Percentiles rank a stretch among this genome's conserved stretches.
Conservation (phyloP, 2,329 filamentous ascomycete species). For the Alternaria sp. region DNA sequence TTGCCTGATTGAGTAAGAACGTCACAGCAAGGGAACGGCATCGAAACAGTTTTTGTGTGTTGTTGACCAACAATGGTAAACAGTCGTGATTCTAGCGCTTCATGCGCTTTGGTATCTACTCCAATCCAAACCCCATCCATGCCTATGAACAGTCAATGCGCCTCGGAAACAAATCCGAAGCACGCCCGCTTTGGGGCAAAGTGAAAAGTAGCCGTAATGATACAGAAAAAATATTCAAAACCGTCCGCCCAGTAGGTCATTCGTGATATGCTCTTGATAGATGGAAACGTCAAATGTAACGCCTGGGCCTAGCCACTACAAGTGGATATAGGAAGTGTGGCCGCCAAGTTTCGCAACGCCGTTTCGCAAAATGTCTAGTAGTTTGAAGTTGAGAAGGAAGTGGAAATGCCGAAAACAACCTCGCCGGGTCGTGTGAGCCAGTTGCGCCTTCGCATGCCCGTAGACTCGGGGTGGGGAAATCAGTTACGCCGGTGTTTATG, state of each 20-base stretch:
- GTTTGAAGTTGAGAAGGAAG: slow-evolving; percentile 4
- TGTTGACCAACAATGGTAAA: slow-evolving; percentile 10
- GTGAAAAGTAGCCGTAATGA: slow-evolving; percentile 15
- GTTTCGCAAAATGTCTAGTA: slow-evolving; percentile 26
- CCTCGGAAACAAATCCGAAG: not conserved
- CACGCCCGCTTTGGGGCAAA: slow-evolving; percentile 4
- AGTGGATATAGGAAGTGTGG: slow-evolving; percentile 22
- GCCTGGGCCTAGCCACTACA: slow-evolving; percentile 7
- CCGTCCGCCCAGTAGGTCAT: slow-evolving; percentile 21
- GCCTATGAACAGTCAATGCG: slow-evolving; percentile 10
- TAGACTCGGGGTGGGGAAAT: slow-evolving; percentile 20
- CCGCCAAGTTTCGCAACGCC: slow-evolving; percentile 32
- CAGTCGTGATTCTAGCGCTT: slow-evolving; percentile 25
- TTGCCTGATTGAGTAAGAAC: not conserved
- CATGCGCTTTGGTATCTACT: slow-evolving; percentile 29
- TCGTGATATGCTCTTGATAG: slow-evolving; percentile 25
- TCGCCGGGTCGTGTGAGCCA: slow-evolving; percentile 37
- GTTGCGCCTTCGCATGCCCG: slow-evolving; percentile 39
- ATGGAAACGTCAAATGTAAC: slow-evolving; percentile 9
- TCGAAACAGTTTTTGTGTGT: not conserved
- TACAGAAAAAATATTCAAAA: slow-evolving; percentile 26
- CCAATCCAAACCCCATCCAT: slow-evolving; percentile 6
- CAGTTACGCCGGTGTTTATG: slow-evolving; percentile 41
- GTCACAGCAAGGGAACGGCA: not conserved
- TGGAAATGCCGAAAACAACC: slow-evolving; percentile 25